These are phyloP conservation scores for Lachancea nothofagi DNA, from an alignment of 805 yeast species.

Conservation along the genomic window DNA sequence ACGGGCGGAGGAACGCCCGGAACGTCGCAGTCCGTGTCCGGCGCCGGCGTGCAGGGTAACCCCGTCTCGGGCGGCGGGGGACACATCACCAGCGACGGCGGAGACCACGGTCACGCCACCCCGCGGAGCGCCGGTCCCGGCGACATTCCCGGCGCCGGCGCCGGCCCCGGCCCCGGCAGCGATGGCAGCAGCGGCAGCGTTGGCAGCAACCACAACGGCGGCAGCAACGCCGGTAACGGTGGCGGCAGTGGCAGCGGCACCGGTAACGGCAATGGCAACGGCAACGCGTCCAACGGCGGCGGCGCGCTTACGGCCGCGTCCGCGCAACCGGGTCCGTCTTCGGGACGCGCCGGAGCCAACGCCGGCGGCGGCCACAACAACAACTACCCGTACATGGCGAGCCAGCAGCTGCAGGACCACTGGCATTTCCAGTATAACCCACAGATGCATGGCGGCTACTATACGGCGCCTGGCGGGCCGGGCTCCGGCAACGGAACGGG, in stretches of 20 bases:
- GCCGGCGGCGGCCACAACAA: background rate
- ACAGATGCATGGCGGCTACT: constrained; percentile 9
- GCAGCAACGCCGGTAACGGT: background rate
- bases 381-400: background rate
- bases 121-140: background rate
- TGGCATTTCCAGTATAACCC: constrained; percentile 10
- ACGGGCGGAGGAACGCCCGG: background rate
- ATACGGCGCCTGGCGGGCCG: constrained; percentile 5
- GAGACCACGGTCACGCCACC: background rate
- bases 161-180: background rate
- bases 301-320: background rate
- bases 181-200: background rate
- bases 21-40: background rate
- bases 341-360: constrained; percentile 1
- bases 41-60: background rate
- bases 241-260: background rate
- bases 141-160: constrained; percentile 1
- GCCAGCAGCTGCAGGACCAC: constrained; percentile 3
- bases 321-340: constrained; percentile 4
- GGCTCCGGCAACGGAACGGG: constrained; percentile 5
- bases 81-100: no score
- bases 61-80: no score
- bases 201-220: background rate
- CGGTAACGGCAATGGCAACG: constrained; percentile 8
- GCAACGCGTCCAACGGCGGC: no score